A percentile compares a stretch with the other conserved stretches of the same genome.
Evolutionary conservation across 495 filamentous ascomycete genomes (phyloP).

Genomic region (Xylaria intraflava): DNA sequence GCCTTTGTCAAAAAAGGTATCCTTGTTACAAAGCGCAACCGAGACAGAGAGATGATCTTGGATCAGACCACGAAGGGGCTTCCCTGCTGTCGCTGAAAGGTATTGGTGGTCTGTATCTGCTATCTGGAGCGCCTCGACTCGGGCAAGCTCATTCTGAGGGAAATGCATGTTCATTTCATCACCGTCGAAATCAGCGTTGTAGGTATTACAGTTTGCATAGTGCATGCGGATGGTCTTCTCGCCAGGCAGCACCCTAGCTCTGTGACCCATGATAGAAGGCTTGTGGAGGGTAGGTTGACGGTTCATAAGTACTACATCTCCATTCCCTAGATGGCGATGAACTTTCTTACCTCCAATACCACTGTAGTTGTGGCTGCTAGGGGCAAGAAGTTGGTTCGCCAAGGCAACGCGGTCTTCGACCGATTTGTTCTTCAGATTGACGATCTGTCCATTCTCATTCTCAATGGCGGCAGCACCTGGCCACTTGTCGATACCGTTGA

Average conservation of each 20-base stretch:
- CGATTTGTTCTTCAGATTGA: conserved; percentile 80
- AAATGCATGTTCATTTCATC: conserved; percentile 99
- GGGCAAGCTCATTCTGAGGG: conserved; percentile 90
- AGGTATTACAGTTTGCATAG: conserved; percentile 99
- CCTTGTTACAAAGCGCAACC: conserved; percentile 81
- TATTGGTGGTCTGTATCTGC: conserved; percentile 98
- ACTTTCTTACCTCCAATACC: conserved; percentile 92
- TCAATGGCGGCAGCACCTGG: conserved; percentile 92
- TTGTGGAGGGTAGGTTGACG: conserved; percentile 99
- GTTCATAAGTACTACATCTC: conserved; percentile 98
- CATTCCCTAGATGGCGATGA: conserved; percentile 89
- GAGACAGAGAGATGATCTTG: conserved; percentile 98
- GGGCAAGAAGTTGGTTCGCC: conserved; percentile 89
- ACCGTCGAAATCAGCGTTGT: conserved; percentile 99
- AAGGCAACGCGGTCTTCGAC: conserved; percentile 76
- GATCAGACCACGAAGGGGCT: conserved; percentile 91
- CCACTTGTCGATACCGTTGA: conserved; percentile 90
- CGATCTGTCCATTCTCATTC: conserved; percentile 86
- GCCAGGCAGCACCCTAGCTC: conserved; percentile 81
- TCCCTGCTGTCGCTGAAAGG: conserved; percentile 86
- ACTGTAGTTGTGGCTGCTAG: conserved; percentile 65
- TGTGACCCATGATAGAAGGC: conserved; percentile 99
- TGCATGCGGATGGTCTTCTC: conserved; percentile 99
- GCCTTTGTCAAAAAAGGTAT: conserved; percentile 85
- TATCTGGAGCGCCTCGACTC: conserved; percentile 83